Evolutionary conservation across 2,329 filamentous ascomycete genomes (phyloP).

Genomic region (Alternaria longipes): DNA sequence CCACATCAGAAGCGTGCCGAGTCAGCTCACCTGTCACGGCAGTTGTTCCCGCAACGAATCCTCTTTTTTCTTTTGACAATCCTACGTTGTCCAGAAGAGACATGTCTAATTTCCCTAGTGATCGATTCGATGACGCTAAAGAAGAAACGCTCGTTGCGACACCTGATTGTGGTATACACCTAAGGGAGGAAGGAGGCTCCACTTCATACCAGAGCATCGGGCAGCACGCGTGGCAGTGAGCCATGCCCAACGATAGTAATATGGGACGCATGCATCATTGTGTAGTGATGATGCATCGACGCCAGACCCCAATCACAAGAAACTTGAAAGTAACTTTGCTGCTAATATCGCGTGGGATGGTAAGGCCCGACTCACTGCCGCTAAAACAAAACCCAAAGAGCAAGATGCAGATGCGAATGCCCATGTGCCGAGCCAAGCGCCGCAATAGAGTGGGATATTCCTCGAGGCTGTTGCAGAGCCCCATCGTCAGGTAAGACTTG

Average conservation of each 20-base stretch:
- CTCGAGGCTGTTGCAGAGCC: background rate
- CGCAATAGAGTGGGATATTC: background rate
- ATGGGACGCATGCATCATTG: background rate
- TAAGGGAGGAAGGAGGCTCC: background rate
- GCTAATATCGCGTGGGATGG: conserved; percentile 2
- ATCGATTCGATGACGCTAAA: background rate
- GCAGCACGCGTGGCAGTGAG: background rate
- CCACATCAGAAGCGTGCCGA: background rate
- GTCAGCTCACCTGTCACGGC: background rate
- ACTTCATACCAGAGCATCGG: background rate
- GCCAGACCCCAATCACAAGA: background rate
- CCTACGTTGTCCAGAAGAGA: background rate
- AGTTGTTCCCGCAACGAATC: background rate
- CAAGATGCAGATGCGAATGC: background rate
- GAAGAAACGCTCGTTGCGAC: background rate
- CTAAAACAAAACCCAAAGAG: background rate
- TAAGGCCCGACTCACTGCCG: background rate
- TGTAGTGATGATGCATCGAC: background rate
- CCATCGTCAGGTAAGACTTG: background rate
- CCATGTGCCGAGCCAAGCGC: conserved; percentile 1
- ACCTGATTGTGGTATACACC: background rate
- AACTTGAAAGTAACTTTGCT: conserved; percentile 3
- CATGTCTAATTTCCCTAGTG: background rate
- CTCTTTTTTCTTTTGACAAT: background rate
- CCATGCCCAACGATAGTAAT: background rate